Conservation (phyloP, 208 protist species). For the Tetramitus jugosus region DNA sequence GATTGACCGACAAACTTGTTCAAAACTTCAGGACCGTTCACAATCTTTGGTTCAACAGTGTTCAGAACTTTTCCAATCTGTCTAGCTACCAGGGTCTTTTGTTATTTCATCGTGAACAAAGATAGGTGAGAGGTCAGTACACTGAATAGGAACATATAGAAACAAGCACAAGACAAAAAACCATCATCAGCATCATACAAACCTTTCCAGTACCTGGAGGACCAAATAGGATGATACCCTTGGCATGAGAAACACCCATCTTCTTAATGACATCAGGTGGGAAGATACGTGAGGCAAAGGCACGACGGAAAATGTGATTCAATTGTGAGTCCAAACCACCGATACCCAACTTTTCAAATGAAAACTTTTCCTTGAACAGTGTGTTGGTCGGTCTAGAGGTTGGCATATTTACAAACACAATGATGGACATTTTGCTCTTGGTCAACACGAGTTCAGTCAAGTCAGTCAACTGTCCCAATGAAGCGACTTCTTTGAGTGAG, state of each 20-base stretch:
- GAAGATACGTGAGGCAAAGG: conserved; percentile 95
- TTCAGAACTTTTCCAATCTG: conserved; percentile 99
- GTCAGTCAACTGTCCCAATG: neutral
- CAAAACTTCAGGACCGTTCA: conserved; percentile 97
- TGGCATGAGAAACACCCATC: conserved; percentile 94
- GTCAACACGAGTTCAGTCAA: neutral
- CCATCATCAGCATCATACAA: too few species aligned
- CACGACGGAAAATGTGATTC: conserved; percentile 92
- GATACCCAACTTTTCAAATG: conserved; percentile 85
- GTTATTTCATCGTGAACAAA: neutral
- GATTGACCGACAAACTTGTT: conserved; percentile 97
- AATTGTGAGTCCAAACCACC: conserved; percentile 91
- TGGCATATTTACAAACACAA: conserved; percentile 7
- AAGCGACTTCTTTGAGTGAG: neutral
- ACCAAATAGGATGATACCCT: too few species aligned
- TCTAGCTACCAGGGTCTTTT: conserved; percentile 98
- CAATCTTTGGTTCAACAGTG: conserved; percentile 87
- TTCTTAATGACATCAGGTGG: conserved; percentile 83
- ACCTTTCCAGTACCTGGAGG: too few species aligned
- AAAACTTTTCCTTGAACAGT: conserved; percentile 65
- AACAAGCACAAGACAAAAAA: too few species aligned
- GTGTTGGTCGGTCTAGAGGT: conserved; percentile 40
- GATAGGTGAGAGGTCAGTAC: neutral
- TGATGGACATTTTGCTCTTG: neutral
- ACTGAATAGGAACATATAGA: neutral